Conservation (phyloP, 2,329 filamentous ascomycete species). For the Aphanoascus verrucosus region DNA sequence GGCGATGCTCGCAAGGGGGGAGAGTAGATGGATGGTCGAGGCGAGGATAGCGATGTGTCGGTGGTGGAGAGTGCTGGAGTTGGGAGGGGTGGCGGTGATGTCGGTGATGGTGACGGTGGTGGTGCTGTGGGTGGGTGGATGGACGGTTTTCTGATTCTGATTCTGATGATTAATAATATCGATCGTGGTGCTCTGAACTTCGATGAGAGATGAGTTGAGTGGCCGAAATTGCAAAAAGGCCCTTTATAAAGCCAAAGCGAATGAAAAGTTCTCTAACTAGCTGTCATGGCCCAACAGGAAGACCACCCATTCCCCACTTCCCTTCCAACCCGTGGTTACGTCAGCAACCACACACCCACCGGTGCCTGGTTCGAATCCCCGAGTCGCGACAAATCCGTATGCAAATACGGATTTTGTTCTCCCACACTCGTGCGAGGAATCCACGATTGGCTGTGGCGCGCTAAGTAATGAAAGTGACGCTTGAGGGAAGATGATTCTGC, state of each 20-base stretch:
- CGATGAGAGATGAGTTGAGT: background rate
- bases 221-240: too few relatives aligned
- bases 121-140: conserved; percentile 17
- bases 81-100: conserved; percentile 17
- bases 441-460: conserved; percentile 40
- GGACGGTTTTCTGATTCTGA: conserved; percentile 9
- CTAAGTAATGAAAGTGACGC: conserved; percentile 45
- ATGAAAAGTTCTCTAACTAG: background rate
- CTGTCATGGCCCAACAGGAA: conserved; percentile 16
- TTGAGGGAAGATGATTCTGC: conserved; percentile 52
- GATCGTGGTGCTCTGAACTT: too few relatives aligned
- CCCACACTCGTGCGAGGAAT: conserved; percentile 45
- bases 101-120: conserved; percentile 17
- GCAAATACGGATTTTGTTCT: conserved; percentile 11
- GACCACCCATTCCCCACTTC: conserved; percentile 4
- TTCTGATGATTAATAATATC: too few relatives aligned
- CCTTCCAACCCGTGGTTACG: conserved; percentile 1
- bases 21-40: conserved; percentile 40
- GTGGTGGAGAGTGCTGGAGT: conserved; percentile 18
- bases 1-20: conserved; percentile 42
- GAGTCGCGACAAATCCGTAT: conserved; percentile 34
- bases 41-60: conserved; percentile 17
- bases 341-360: conserved; percentile 12
- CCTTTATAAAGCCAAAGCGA: background rate
- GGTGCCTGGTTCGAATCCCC: conserved; percentile 46